phyloP scores from a whole-genome alignment of 148 eudicot species.

The Dysphania ambrosioides region DNA sequence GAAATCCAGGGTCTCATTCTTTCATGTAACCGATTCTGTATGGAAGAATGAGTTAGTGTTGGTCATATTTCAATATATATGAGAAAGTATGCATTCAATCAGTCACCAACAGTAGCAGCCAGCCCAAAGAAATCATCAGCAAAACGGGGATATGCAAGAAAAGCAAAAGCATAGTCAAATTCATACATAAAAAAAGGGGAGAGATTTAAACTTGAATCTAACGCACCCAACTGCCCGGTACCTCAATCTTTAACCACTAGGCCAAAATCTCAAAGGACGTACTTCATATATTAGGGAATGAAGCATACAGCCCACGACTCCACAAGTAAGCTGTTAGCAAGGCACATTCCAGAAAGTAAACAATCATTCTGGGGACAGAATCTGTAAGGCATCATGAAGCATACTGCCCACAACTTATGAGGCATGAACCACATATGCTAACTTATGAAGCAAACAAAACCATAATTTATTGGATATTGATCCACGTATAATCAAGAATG shows the following conservation, averaged over 20 bases:
- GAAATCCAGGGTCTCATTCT: conserved; percentile 96
- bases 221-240: neutral
- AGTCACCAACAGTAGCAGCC: neutral
- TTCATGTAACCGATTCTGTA: conserved; percentile 78
- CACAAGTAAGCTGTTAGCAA: neutral
- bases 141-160: neutral
- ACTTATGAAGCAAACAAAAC: neutral
- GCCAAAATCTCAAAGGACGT: neutral
- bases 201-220: neutral
- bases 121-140: neutral
- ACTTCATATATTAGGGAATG: neutral
- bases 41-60: conserved; percentile 11
- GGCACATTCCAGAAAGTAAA: neutral
- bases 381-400: neutral
- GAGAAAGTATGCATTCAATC: neutral
- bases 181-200: neutral
- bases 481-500: no score
- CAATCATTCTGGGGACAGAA: neutral
- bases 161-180: neutral
- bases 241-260: neutral
- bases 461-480: no score
- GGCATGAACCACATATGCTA: neutral
- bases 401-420: neutral
- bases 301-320: neutral
- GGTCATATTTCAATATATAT: neutral